Evolutionary conservation across 1,284 basidiomycete genomes (phyloP), one percentile per base, ranked within the genome.

Genomic region (Pulveroboletus sp.): DNA sequence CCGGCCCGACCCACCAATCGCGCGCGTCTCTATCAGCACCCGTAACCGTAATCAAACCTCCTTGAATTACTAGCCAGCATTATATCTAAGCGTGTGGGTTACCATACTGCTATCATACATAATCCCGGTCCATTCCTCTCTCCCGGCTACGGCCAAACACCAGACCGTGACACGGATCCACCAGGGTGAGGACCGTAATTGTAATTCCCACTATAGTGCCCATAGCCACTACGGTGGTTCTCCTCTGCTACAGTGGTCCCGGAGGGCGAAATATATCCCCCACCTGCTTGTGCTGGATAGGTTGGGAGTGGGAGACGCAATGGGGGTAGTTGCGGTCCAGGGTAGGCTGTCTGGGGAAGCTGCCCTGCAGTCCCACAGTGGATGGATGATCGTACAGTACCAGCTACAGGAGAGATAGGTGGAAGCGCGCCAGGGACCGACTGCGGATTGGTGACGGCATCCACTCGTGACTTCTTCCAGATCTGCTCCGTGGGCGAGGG

Each of bases 391-490:
- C 62, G 65, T 49, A 42, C 29, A 45, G 54, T 28, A 49, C 59
- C 54, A 42, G 51, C 43, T 22, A 40, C 54, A 31, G 66, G 66
- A 4, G 66, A 65, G 49, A 71, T 65, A 25, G 66, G 61, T 7
- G 59, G 58, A 53, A 67, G 68, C 39, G 46, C 10, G 31, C 39
- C 46, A 28, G 62, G 26, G 49, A 57, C 51, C 33, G 57, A 26
- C 28, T 50, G 66, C 20, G 39, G 10, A 24, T 51, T 62, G 20
- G 54, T 44, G 54, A 69, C 35, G 17, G 56, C 43, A 53, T 86
- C 83, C 45, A 78, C 65, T 48, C 86, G 80, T 8, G 82, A 81
- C 68, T 87, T 89, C 76, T 91, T 91, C 88, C 87, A 89, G 31
- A 84, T 79, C 59, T 79, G 78, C 64, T 87, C 85, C 3, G 83